These are phyloP conservation scores for Talaromyces wortmannii DNA, from an alignment of 495 filamentous ascomycete species.

Conservation along the genomic window DNA sequence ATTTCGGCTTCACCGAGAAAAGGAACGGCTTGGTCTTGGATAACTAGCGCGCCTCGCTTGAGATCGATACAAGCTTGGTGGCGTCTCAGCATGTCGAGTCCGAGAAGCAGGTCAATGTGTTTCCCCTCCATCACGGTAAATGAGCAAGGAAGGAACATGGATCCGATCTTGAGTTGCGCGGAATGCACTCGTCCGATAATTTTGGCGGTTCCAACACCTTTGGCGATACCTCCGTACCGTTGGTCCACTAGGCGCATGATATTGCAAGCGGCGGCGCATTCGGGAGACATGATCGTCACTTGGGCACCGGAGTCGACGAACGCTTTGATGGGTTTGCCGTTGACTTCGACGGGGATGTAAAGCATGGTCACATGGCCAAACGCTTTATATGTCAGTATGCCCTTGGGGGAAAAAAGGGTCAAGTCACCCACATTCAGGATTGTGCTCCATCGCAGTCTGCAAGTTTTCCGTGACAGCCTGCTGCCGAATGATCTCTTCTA, in stretches of 20 bases:
- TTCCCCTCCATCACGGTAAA: constrained; percentile 99
- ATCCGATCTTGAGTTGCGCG: constrained; percentile 88
- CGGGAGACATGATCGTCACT: constrained; percentile 96
- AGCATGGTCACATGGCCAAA: constrained; percentile 93
- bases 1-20: constrained; percentile 94
- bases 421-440: constrained; percentile 73
- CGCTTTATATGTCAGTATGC: constrained; percentile 46
- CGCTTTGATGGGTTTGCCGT: constrained; percentile 84
- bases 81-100: constrained; percentile 92
- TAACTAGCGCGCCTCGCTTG: constrained; percentile 66
- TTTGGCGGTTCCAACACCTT: constrained; percentile 86
- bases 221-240: constrained; percentile 83
- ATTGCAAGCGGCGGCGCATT: constrained; percentile 81
- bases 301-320: constrained; percentile 98
- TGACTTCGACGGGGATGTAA: constrained; percentile 94
- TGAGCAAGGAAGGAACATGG: constrained; percentile 78
- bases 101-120: constrained; percentile 88
- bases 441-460: constrained; percentile 91
- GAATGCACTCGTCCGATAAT: constrained; percentile 94
- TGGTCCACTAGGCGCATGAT: constrained; percentile 97
- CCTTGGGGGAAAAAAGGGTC: background rate
- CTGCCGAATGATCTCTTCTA: constrained; percentile 94
- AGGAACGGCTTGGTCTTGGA: constrained; percentile 78
- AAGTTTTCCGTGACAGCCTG: constrained; percentile 90
- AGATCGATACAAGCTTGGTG: constrained; percentile 93